Evolutionary conservation across 805 yeast species (phyloP), one percentile per base, ranked within the genome.

Genomic region (Monosporozyma solicola): DNA sequence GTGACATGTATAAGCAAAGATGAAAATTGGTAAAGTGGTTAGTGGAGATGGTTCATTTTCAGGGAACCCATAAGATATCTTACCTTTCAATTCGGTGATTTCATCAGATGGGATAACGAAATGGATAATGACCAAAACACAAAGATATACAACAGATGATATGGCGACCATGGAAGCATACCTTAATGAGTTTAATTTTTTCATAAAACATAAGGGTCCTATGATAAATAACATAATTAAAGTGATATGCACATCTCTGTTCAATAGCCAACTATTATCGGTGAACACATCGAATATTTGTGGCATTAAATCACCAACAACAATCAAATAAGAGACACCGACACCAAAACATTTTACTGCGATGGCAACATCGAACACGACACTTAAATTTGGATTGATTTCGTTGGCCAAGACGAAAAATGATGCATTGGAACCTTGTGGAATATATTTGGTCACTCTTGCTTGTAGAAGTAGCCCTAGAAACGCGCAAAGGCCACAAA

Each of bases 1-100:
- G 64, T 92, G 97, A 62, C 97, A 94, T 0, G 98, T 92, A 69
- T 83, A 92, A 0, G 97, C 96, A 74, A 92, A 91, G 13, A 92
- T 92, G 59, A 90, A 83, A 57, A 91, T 86, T n/a, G 97, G 95
- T 65, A 91, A 81, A 10, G 94, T 82, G 25, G 85, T 76, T 20
- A 91, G 74, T n/a, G 82, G 72, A 3, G 78, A 66, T 0, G 75
- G 59, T 15, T 75, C 64, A 5, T 77, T 67, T 27, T 64, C 61
- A 1, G 89, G 88, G 33, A 67, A 63, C 55, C 80, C 55, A 58
- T 74, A 53, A 53, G 78, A 63, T 50, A 86, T 67, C 0, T 71
- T 72, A 0, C 90, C 91, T 51, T 73, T 74, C 13, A 63, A 51
- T 13, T 72, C 59, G 2, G 51, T 43, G 13, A 65, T 57, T 22